Base-by-base conservation (phyloP, 2,329 filamentous ascomycete genomes). In the Alternaria arborescens region DNA sequence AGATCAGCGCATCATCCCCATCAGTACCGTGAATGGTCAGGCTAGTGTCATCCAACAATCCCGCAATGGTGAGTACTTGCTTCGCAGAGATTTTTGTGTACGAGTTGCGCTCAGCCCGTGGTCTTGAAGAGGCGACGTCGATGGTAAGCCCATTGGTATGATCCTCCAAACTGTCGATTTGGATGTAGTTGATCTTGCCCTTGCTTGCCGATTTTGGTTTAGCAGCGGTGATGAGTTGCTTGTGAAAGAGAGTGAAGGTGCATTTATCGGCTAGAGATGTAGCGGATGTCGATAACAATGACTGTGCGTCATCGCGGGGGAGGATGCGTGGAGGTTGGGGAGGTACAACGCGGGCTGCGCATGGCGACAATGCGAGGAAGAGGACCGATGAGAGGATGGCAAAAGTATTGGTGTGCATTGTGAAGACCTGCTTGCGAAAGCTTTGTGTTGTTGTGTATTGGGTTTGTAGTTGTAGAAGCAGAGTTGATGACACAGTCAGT, bases 191-290 rank as follows among this genome's bases (percentile, higher is more conserved):
- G 36, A 18, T 48, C 18, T 30, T 46, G 5, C 12, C 42, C 24
- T 41, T 18, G 53, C 14, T 38, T 36, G 46, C 3, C 5, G 46
- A 50, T 3, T 34, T 12, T n/a, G 46, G 20, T 3, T 26, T 26
- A 20, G 52, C 24, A 26, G 42, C n/a, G 30, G 38, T 18, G 22
- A 16, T 34, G 22, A 34, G 40, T 50, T 67, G 67, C 30, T 64
- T 67, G 24, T 71, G 68, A 43, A 43, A 65, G 38, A 69, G 58
- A 20, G 53, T 63, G 52, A 69, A 69, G 0, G 64, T 69, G 59
- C 68, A 71, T 50, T 63, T 61, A 5, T 62, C 22, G 3, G 41
- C 38, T 10, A 61, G 51, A 11, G 50, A 40, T 26, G 48, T 52
- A 30, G 24, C 18, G 8, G 58, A 22, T 42, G 36, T 11, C 6